phyloP scores from a whole-genome alignment of 495 filamentous ascomycete species.

The Annulohypoxylon stygium region DNA sequence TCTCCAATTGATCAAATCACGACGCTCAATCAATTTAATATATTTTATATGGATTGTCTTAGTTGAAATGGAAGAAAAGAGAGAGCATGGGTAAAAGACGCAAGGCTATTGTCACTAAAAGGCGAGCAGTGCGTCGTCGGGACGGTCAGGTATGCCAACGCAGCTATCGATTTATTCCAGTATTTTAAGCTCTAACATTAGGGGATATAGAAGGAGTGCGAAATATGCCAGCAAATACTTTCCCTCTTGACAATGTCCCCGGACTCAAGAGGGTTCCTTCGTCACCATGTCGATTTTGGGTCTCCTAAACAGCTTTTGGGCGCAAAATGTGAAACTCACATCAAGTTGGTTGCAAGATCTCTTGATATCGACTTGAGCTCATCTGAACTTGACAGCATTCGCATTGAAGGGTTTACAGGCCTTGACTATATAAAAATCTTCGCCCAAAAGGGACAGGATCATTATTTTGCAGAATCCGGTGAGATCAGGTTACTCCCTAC shows the following conservation, averaged over 20 bases:
- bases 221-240: background rate
- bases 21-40: background rate
- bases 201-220: background rate
- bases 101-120: background rate
- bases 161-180: background rate
- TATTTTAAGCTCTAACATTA: background rate
- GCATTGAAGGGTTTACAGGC: background rate
- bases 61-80: background rate
- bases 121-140: background rate
- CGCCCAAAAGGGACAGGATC: background rate
- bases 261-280: background rate
- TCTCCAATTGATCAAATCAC: background rate
- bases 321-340: background rate
- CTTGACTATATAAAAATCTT: background rate
- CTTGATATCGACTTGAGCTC: background rate
- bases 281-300: background rate
- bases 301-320: background rate
- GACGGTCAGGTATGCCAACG: too few species aligned
- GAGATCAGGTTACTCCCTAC: background rate
- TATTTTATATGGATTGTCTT: background rate
- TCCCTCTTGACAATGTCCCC: background rate
- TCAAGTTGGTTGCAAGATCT: background rate
- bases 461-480: background rate
- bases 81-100: background rate
- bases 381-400: background rate